Conservation (phyloP, 345 rosid species). For the Arabidopsis thaliana region TAIR10.1 NC_003075.7:14753501-14754000, state of each 20-base stretch:
- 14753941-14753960: constrained; percentile 23
- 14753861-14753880: constrained; percentile 8
- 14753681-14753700: constrained; percentile 26
- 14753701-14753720: constrained; percentile 7
- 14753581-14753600: constrained; percentile 47
- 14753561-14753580: constrained; percentile 44
- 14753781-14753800: not conserved
- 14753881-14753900: constrained; percentile 13
- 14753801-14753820: not conserved
- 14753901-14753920: constrained; percentile 25
- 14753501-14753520: constrained; percentile 97
- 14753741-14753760: constrained; percentile 34
- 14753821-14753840: constrained; percentile 20
- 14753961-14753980: constrained; percentile 40
- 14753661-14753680: constrained; percentile 35
- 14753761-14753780: constrained; percentile 43
- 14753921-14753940: constrained; percentile 11
- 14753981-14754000: constrained; percentile 28
- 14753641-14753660: constrained; percentile 27
- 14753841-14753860: constrained; percentile 50
- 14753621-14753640: constrained; percentile 36
- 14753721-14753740: constrained; percentile 68
- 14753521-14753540: constrained; percentile 92
- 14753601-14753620: constrained; percentile 38
- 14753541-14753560: constrained; percentile 42